These are phyloP conservation scores for Calonectria ilicicola DNA, from an alignment of 2,329 filamentous ascomycete genomes.

Conservation along the genomic window DNA sequence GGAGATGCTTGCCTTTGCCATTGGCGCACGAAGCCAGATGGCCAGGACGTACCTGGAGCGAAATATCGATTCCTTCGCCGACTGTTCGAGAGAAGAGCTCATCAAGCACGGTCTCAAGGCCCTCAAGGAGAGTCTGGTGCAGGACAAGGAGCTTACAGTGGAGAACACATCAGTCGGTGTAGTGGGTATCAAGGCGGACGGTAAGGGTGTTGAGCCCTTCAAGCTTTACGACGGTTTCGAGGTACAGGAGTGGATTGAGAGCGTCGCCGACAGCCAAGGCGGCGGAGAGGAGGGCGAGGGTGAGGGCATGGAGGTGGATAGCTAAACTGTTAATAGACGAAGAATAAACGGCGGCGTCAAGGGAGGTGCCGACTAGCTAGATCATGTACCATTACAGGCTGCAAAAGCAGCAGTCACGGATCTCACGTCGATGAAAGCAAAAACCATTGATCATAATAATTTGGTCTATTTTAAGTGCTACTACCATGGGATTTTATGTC, in stretches of 20 bases:
- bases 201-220: constrained; percentile 79
- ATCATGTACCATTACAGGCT: constrained; percentile 52
- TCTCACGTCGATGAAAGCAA: constrained; percentile 32
- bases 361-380: constrained; percentile 43
- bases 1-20: constrained; percentile 96
- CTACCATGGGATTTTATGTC: constrained; percentile 16
- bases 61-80: constrained; percentile 85
- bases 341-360: constrained; percentile 35
- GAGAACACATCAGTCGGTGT: constrained; percentile 96
- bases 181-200: constrained; percentile 70
- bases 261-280: constrained; percentile 66
- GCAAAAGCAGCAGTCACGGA: constrained; percentile 44
- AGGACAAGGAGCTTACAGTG: constrained; percentile 97
- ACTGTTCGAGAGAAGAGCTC: constrained; percentile 83
- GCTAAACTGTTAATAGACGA: constrained; percentile 39
- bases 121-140: constrained; percentile 93
- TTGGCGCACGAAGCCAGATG: constrained; percentile 97
- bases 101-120: constrained; percentile 91
- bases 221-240: constrained; percentile 92
- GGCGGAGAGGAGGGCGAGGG: constrained; percentile 53
- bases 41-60: constrained; percentile 96
- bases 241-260: constrained; percentile 87
- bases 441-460: constrained; percentile 30
- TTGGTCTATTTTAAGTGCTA: constrained; percentile 36
- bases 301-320: constrained; percentile 53